Conservation (phyloP, 2,329 filamentous ascomycete species). For the Fusarium sp. region DNA sequence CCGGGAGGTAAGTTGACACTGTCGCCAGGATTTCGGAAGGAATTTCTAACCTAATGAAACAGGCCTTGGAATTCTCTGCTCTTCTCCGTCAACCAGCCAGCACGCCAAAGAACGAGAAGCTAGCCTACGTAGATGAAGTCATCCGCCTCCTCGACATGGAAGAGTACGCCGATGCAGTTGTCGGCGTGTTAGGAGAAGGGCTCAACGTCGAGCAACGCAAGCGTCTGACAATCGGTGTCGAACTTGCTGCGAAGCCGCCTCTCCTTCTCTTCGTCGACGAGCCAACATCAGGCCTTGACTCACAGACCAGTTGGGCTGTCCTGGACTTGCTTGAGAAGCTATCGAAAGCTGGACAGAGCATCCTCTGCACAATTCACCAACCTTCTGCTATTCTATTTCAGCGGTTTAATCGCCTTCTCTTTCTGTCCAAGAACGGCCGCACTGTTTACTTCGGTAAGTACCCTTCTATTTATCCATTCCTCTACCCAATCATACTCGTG, state of each 20-base stretch:
- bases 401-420: slow-evolving; percentile 67
- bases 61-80: slow-evolving; percentile 54
- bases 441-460: slow-evolving; percentile 67
- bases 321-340: not conserved
- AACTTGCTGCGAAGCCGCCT: slow-evolving; percentile 55
- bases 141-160: slow-evolving; percentile 65
- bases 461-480: fast-evolving
- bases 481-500: not conserved
- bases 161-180: slow-evolving; percentile 65
- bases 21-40: fast-evolving
- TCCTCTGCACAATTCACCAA: slow-evolving; percentile 64
- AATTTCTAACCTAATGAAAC: not conserved
- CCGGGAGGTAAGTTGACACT: slow-evolving; percentile 27
- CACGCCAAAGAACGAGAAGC: slow-evolving; percentile 59
- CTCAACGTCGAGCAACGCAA: slow-evolving; percentile 63
- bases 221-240: slow-evolving; percentile 61
- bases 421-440: slow-evolving; percentile 69
- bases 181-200: slow-evolving; percentile 55
- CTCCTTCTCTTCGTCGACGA: slow-evolving; percentile 66
- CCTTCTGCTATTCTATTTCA: slow-evolving; percentile 61
- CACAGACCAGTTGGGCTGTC: not conserved
- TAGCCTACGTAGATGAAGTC: slow-evolving; percentile 63
- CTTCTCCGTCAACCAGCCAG: slow-evolving; percentile 57
- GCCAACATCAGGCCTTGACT: slow-evolving; percentile 57
- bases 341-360: slow-evolving; percentile 58